These are phyloP conservation scores for Pseudophaeomoniella oleicola DNA, from an alignment of 2,329 filamentous ascomycete genomes.

Conservation along the genomic window DNA sequence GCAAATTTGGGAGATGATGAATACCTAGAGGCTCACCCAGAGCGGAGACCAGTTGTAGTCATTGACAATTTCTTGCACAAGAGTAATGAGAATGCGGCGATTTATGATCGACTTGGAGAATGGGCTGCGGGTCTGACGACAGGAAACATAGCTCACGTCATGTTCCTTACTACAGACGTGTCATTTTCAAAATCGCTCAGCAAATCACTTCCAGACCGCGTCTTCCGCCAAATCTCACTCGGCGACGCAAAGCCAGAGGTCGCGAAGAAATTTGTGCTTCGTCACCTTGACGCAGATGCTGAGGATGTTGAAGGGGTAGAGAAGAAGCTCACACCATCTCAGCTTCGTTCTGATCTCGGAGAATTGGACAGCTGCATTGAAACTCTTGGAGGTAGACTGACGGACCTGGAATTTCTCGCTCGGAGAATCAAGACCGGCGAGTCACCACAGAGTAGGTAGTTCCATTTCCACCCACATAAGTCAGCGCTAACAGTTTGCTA, in stretches of 20 bases:
- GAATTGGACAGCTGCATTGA: slow-evolving; percentile 72
- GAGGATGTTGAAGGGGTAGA: slow-evolving; percentile 22
- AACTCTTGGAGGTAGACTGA: slow-evolving; percentile 77
- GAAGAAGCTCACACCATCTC: slow-evolving; percentile 28
- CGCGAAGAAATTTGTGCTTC: slow-evolving; percentile 80
- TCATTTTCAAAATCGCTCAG: slow-evolving; percentile 78
- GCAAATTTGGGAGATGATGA: slow-evolving; percentile 63
- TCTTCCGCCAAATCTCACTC: slow-evolving; percentile 74
- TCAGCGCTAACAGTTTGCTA: background rate
- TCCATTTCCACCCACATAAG: background rate
- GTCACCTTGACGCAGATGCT: slow-evolving; percentile 46
- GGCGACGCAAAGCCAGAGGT: slow-evolving; percentile 77
- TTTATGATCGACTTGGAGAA: slow-evolving; percentile 64
- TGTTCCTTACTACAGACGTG: slow-evolving; percentile 83
- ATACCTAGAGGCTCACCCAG: slow-evolving; percentile 79
- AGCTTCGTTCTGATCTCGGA: slow-evolving; percentile 40
- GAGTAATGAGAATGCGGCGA: slow-evolving; percentile 49
- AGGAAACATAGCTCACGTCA: slow-evolving; percentile 79
- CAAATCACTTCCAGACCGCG: slow-evolving; percentile 76
- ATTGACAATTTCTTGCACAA: slow-evolving; percentile 88
- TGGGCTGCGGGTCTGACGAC: slow-evolving; percentile 81
- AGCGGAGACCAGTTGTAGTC: slow-evolving; percentile 66
- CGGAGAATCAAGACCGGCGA: slow-evolving; percentile 79
- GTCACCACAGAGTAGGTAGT: slow-evolving; percentile 45
- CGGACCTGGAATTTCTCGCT: slow-evolving; percentile 88